Evolutionary conservation across 495 filamentous ascomycete genomes (phyloP), one percentile per base, ranked within the genome.

Genomic region (Pseudoneurospora amorphoporcata): DNA sequence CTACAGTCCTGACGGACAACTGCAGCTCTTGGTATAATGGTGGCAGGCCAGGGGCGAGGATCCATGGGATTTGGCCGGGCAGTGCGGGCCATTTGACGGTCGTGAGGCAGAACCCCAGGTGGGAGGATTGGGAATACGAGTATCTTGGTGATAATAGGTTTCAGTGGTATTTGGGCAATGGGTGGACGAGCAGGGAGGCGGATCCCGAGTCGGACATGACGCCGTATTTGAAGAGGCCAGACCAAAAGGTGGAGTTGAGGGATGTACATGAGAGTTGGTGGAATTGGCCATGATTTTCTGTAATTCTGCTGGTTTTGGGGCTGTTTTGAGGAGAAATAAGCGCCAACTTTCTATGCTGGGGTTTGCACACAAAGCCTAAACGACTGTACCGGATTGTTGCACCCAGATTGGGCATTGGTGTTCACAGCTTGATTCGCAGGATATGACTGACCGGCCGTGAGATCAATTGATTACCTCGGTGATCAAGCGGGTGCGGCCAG

Each of bases 1-100:
- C 83, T 29, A 90, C 88, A 4, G 90, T 91, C 3, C 84, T 88
- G 79, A 84, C 87, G 0, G 87, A 88, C 42, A 85, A 87, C 72
- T 93, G 91, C 80, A 87, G 86, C 68, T 89, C 86, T 3, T 93
- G 91, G 91, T 90, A 90, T 76, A 92, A 92, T 47, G 77, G 89
- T 69, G 89, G 89, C 0, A 76, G 82, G 10, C 86, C 88, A 0
- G 88, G 87, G 0, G 84, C 82, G 3, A 77, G 86, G 32, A 86
- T 92, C 32, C 87, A 88, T 72, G 91, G 88, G 0, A 75, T 91
- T 19, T 93, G 90, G 84, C 91, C 91, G 0, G 90, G 89, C 0
- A 89, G 86, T 78, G 87, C 88, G 4, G 79, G 87, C 2, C 87
- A 89, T 74, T 78, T 86, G 37, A 88, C 88, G 12, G 84, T 85